Evolutionary conservation across 164 flowering plant species (phyloP), one percentile per base, ranked within the genome.

Genomic region (Magnolia kwangsiensis): DNA sequence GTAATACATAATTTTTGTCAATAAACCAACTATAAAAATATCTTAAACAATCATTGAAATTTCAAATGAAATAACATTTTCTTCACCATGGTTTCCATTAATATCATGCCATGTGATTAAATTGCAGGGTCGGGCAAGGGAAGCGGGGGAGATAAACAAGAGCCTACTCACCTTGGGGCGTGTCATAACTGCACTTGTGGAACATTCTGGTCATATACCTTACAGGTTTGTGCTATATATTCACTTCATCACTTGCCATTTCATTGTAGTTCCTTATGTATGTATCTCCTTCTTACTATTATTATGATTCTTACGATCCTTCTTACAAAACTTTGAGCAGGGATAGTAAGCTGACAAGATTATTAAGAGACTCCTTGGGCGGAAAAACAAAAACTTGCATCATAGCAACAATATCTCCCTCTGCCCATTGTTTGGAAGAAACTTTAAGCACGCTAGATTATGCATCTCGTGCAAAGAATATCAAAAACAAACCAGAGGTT

Each of bases 111-210:
- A 9, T 13, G 21, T 2, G 29, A 78, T 78, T 70, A 18, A 59
- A 61, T 71, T 85, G 72, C 84, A 94, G 98, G 88, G 88, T 21
- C 88, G 97, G 45, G 94, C 94, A 80, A 88, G 96, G 80, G 98
- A 94, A 88, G 96, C 98, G 37, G 98, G 98, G 66, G 98, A 94
- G 81, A 94, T 94, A 77, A 94, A 92, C 84, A 94, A 92, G 83
- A 94, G 98, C 83, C 82, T 94, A 74, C 95, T 94, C 37, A 94
- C 98, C 49, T 82, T 94, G 31, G 98, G 98, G n/a, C 92, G 95
- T 51, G 91, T 89, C 67, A 94, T 94, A 31, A 94, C 89, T 81
- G 93, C 98, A 67, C 88, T 94, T 20, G 95, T 91, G 27, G 98
- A 94, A 81, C 97, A 94, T 85, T 88, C 91, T 75, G 83, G 80